Percentiles rank a stretch among this genome's conserved stretches.
These are phyloP conservation scores for Biscutella laevigata DNA, from an alignment of 441 rosid genomes.

Conservation along the genomic window DNA sequence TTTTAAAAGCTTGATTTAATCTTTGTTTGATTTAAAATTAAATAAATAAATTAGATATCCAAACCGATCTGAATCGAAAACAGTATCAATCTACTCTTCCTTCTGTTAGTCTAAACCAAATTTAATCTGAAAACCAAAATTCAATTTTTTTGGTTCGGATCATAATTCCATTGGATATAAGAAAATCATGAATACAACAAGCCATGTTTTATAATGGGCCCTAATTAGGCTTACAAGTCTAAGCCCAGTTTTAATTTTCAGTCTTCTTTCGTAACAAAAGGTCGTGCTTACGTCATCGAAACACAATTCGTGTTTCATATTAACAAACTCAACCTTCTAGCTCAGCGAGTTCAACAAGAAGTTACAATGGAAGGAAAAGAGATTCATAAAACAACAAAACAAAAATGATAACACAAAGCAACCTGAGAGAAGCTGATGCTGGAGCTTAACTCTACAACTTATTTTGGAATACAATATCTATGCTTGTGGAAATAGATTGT, in stretches of 20 bases:
- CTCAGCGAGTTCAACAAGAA: too few relatives aligned
- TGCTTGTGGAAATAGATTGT: slow-evolving; percentile 11
- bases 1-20: too few relatives aligned
- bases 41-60: too few relatives aligned
- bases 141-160: too few relatives aligned
- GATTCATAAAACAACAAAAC: not conserved
- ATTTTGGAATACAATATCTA: slow-evolving; percentile 27
- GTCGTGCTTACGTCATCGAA: not conserved
- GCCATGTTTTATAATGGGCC: not conserved
- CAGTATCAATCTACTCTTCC: too few relatives aligned
- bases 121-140: too few relatives aligned
- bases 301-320: slow-evolving; percentile 8
- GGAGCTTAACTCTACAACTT: slow-evolving; percentile 30
- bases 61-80: too few relatives aligned
- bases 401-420: slow-evolving; percentile 24
- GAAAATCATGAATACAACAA: too few relatives aligned
- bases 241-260: not conserved
- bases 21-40: too few relatives aligned
- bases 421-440: slow-evolving; percentile 33
- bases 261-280: not conserved
- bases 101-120: too few relatives aligned
- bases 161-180: too few relatives aligned
- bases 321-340: slow-evolving; percentile 16
- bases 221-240: not conserved
- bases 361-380: not conserved